Evolutionary conservation across 148 eudicot species (phyloP).

Genomic region (Polygonum maritimum): DNA sequence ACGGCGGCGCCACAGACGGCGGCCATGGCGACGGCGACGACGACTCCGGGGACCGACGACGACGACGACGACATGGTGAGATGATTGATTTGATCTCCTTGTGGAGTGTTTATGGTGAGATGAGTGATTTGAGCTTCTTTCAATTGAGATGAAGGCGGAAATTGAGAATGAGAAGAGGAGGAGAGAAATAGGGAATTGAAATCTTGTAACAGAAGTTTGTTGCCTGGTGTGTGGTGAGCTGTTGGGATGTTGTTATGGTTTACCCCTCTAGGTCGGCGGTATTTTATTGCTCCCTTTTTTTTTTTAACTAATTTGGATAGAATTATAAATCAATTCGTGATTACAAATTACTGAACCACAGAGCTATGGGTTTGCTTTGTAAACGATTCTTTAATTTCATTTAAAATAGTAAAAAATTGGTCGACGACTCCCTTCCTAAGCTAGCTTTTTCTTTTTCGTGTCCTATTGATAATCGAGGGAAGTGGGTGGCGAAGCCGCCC

Average conservation of each 20-base stretch:
- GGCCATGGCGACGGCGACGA: conserved; percentile 76
- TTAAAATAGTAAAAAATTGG: no score
- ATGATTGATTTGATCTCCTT: no score
- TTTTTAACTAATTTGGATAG: no score
- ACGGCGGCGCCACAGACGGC: conserved; percentile 62
- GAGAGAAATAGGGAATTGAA: background rate
- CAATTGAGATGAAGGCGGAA: background rate
- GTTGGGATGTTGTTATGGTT: background rate
- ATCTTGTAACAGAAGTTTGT: background rate
- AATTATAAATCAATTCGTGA: no score
- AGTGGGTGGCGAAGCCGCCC: no score
- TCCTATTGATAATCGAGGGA: no score
- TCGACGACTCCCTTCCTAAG: no score
- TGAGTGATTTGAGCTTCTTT: no score
- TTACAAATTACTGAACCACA: background rate
- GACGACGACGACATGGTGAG: background rate
- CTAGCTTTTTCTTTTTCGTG: no score
- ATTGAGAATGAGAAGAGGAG: background rate
- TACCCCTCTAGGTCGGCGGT: background rate
- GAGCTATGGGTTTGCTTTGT: no score
- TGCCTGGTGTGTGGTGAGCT: background rate
- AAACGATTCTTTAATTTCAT: no score
- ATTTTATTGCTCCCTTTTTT: background rate
- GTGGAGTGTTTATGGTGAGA: background rate
- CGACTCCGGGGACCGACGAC: conserved; percentile 13